phyloP scores from a whole-genome alignment of 2,329 filamentous ascomycete genomes.

The Colletotrichum brevisporum region DNA sequence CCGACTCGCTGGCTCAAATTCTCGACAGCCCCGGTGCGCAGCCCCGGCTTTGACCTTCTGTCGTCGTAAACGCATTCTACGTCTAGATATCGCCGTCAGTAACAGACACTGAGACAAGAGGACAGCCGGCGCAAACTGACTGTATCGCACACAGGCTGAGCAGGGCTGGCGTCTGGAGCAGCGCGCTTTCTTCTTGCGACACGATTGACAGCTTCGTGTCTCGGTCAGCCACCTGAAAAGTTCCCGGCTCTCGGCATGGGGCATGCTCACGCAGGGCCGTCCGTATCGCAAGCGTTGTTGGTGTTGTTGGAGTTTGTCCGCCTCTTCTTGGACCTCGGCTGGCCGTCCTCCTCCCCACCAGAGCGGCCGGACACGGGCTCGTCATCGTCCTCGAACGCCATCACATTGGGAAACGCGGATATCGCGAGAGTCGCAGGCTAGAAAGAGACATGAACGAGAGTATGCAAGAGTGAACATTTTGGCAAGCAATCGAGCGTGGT shows the following conservation, averaged over 20 bases:
- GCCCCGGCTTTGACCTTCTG: constrained; percentile 49
- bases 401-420: not conserved
- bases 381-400: constrained; percentile 28
- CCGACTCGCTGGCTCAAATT: constrained; percentile 48
- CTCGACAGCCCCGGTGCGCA: constrained; percentile 53
- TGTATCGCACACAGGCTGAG: constrained; percentile 54
- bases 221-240: not conserved
- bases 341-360: constrained; percentile 20
- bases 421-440: not conserved
- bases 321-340: constrained; percentile 23
- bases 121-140: constrained; percentile 37
- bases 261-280: constrained; percentile 18
- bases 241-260: no score
- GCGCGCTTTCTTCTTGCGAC: constrained; percentile 60
- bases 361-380: constrained; percentile 20
- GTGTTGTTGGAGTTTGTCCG: constrained; percentile 17
- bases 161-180: constrained; percentile 60
- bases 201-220: constrained; percentile 53
- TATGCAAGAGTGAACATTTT: constrained; percentile 11
- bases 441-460: not conserved
- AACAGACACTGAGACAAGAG: not conserved
- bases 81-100: constrained; percentile 4
- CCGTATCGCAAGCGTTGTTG: constrained; percentile 11
- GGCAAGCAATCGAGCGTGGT: not conserved
- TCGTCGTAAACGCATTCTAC: constrained; percentile 53